phyloP scores from a whole-genome alignment of 108 stramenopile genomes.

The Conticribra weissflogii region DNA sequence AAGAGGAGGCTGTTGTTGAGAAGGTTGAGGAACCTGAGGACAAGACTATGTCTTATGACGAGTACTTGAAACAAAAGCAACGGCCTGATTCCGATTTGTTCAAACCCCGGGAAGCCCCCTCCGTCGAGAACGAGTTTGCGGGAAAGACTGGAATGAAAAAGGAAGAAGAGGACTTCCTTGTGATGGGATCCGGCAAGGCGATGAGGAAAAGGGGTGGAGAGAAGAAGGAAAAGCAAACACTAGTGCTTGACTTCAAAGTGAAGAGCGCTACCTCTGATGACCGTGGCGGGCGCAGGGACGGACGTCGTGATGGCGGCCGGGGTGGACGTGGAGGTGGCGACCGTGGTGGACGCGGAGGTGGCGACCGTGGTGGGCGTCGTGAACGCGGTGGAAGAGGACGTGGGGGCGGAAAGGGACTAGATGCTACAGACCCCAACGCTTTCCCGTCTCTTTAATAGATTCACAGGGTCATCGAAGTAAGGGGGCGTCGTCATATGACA shows the following conservation, averaged over 20 bases:
- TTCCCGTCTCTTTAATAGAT: conserved; percentile 72
- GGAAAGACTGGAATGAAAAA: conserved; percentile 41
- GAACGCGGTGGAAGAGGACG: conserved; percentile 15
- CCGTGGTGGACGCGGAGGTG: conserved; percentile 33
- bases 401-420: conserved; percentile 48
- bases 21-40: conserved; percentile 57
- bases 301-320: conserved; percentile 48
- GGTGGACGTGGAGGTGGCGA: conserved; percentile 49
- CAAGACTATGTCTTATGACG: conserved; percentile 85
- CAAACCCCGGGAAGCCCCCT: conserved; percentile 57
- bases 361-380: conserved; percentile 40
- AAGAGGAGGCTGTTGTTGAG: conserved; percentile 38
- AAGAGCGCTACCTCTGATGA: conserved; percentile 47
- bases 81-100: conserved; percentile 53
- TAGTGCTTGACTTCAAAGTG: conserved; percentile 78
- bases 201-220: conserved; percentile 56
- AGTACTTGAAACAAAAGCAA: conserved; percentile 80
- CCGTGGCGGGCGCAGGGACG: conserved; percentile 49
- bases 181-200: conserved; percentile 81
- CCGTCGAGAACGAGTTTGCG: conserved; percentile 76
- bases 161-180: conserved; percentile 79
- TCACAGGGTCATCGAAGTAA: not conserved
- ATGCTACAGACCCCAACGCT: conserved; percentile 64
- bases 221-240: conserved; percentile 65
- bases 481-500: not conserved